Evolutionary conservation across 306 rosid species (phyloP).

Genomic region (Cercis canadensis): DNA sequence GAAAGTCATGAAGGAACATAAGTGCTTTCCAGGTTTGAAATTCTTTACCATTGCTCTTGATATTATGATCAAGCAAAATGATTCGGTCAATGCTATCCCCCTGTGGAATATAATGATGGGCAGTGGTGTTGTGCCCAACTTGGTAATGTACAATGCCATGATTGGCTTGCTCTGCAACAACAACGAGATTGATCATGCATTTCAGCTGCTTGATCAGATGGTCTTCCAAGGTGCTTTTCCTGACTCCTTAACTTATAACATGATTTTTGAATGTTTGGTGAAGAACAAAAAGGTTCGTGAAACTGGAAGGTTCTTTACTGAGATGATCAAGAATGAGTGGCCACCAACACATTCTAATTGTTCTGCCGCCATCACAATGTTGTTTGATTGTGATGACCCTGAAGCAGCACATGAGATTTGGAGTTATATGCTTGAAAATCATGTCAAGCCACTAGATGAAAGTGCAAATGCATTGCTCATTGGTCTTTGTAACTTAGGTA

Average conservation of each 20-base stretch:
- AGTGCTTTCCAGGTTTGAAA: slow-evolving; percentile 70
- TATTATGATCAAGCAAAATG: slow-evolving; percentile 52
- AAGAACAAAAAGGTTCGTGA: slow-evolving; percentile 55
- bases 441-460: slow-evolving; percentile 53
- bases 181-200: slow-evolving; percentile 46
- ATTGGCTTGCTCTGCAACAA: slow-evolving; percentile 65
- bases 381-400: slow-evolving; percentile 68
- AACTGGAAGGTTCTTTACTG: slow-evolving; percentile 54
- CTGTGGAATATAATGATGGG: slow-evolving; percentile 68
- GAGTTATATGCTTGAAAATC: slow-evolving; percentile 62
- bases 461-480: slow-evolving; percentile 69
- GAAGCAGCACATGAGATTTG: slow-evolving; percentile 70
- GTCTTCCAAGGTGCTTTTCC: slow-evolving; percentile 66
- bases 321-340: slow-evolving; percentile 80
- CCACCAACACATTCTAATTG: slow-evolving; percentile 56
- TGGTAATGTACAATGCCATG: slow-evolving; percentile 69
- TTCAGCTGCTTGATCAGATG: slow-evolving; percentile 68
- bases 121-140: slow-evolving; percentile 54
- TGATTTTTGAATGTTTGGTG: slow-evolving; percentile 71
- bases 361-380: slow-evolving; percentile 60
- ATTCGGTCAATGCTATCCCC: slow-evolving; percentile 46
- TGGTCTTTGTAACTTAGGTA: slow-evolving; percentile 60
- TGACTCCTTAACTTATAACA: slow-evolving; percentile 64
- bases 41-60: slow-evolving; percentile 65
- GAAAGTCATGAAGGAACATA: slow-evolving; percentile 51